phyloP scores from a whole-genome alignment of 2,329 filamentous ascomycete genomes.

The Ascomycota sp. region DNA sequence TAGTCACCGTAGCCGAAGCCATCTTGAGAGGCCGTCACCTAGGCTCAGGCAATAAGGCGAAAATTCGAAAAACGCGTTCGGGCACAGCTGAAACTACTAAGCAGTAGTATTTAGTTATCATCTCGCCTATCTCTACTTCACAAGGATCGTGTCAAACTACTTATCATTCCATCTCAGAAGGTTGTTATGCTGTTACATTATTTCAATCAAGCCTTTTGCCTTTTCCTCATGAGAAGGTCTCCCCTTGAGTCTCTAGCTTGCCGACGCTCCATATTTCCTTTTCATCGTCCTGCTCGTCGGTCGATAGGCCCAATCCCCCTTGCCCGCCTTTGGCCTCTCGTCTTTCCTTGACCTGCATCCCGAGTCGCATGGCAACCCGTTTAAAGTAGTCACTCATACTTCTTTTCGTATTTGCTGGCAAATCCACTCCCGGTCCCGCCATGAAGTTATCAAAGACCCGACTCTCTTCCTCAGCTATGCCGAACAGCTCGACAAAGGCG shows the following conservation, averaged over 20 bases:
- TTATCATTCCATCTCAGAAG: no score
- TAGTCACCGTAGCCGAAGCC: no score
- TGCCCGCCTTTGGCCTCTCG: conserved; percentile 79
- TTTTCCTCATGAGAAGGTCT: conserved; percentile 24
- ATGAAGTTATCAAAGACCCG: conserved; percentile 86
- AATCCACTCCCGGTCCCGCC: conserved; percentile 40
- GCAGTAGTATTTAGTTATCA: no score
- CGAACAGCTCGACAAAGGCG: conserved; percentile 79
- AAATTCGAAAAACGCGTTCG: no score
- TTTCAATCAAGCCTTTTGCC: no score
- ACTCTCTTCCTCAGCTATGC: conserved; percentile 69
- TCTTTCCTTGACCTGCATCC: conserved; percentile 71
- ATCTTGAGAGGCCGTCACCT: no score
- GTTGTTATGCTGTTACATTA: no score
- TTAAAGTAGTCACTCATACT: conserved; percentile 97
- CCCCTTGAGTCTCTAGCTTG: conserved; percentile 58
- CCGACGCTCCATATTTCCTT: conserved; percentile 92
- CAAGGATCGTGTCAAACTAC: no score
- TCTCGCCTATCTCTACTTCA: no score
- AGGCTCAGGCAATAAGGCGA: no score
- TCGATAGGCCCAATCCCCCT: conserved; percentile 66
- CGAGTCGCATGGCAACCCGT: conserved; percentile 66
- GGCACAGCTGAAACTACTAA: no score
- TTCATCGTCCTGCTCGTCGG: conserved; percentile 87
- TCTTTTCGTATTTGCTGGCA: conserved; percentile 56